A percentile compares a stretch with the other conserved stretches of the same genome.
Evolutionary conservation across 139 green algal species (phyloP).

Genomic region (Chlorella sp.): DNA sequence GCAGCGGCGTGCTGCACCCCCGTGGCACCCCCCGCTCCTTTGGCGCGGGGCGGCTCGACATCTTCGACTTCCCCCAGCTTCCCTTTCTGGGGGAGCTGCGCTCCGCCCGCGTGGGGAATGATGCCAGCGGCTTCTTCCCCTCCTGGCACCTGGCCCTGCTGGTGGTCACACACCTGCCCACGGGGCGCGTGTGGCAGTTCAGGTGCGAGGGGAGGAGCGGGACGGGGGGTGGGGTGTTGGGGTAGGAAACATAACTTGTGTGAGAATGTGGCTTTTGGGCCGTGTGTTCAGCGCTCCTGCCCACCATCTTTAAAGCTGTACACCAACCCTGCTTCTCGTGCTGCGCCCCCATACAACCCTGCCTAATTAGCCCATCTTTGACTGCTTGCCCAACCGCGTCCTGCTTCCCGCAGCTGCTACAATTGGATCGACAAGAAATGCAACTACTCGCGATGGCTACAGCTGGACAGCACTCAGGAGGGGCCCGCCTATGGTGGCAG

Average conservation of each 20-base stretch:
- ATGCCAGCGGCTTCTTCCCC: constrained; percentile 64
- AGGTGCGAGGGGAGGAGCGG: not conserved
- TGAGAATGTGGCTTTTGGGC: not conserved
- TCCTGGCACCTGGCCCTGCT: constrained; percentile 73
- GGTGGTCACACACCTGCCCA: constrained; percentile 68
- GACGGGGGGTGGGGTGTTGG: not conserved
- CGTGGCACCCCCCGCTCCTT: constrained; percentile 42
- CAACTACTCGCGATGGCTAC: constrained; percentile 28
- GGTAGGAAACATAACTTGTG: not conserved
- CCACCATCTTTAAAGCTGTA: not conserved
- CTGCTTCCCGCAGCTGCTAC: constrained; percentile 10
- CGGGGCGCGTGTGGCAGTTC: constrained; percentile 59
- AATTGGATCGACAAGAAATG: constrained; percentile 37
- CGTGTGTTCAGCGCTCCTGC: not conserved
- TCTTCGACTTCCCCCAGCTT: constrained; percentile 69
- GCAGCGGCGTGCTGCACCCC: constrained; percentile 51
- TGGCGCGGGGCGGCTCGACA: constrained; percentile 47
- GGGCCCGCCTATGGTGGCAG: not conserved
- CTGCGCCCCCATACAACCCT: not conserved
- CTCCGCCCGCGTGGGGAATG: constrained; percentile 63
- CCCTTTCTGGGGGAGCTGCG: constrained; percentile 26
- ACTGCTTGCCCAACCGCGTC: too few relatives aligned
- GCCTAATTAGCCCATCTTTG: too few relatives aligned
- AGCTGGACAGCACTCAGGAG: constrained; percentile 28
- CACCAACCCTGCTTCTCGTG: not conserved